Conservation (phyloP, 2,329 filamentous ascomycete species). For the Didymella sp. region DNA sequence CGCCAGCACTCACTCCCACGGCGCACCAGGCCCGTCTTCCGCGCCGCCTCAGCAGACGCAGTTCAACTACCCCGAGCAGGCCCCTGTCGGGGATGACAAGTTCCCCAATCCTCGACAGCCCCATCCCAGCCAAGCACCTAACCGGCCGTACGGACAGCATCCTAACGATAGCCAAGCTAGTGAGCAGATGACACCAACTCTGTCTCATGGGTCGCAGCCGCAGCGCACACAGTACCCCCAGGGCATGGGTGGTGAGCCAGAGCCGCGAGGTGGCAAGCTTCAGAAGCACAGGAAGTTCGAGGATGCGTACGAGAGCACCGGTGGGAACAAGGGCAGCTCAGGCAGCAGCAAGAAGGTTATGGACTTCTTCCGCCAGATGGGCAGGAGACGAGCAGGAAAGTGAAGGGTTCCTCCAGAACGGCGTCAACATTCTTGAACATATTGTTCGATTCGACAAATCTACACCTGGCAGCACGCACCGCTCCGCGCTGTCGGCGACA, state of each 20-base stretch:
- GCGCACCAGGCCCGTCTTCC: conserved; percentile 37
- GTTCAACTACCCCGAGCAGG: conserved; percentile 38
- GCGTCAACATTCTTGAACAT: conserved; percentile 10
- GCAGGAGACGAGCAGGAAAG: conserved; percentile 42
- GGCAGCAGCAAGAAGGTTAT: conserved; percentile 92
- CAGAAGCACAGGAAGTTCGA: conserved; percentile 88
- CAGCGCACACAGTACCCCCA: conserved; percentile 51
- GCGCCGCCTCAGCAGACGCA: conserved; percentile 48
- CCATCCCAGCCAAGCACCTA: conserved; percentile 37
- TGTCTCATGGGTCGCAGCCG: conserved; percentile 16
- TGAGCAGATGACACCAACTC: conserved; percentile 34
- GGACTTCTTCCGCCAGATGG: conserved; percentile 94
- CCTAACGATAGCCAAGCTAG: conserved; percentile 48
- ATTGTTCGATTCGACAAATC: conserved; percentile 10
- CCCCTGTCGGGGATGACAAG: conserved; percentile 46
- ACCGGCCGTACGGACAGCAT: conserved; percentile 37
- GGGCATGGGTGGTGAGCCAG: conserved; percentile 45
- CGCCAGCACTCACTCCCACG: conserved; percentile 23
- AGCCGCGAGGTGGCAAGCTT: conserved; percentile 61
- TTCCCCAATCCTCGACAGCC: conserved; percentile 44
- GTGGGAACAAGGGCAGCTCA: conserved; percentile 41
- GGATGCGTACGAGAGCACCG: conserved; percentile 78
- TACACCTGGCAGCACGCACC: conserved; percentile 3
- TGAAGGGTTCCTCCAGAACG: neutral
- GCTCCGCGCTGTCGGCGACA: conserved; percentile 7